A percentile compares a stretch with the other conserved stretches of the same genome.
These are phyloP conservation scores for Talaromyces sp. DNA, from an alignment of 2,329 filamentous ascomycete species.

Conservation along the genomic window DNA sequence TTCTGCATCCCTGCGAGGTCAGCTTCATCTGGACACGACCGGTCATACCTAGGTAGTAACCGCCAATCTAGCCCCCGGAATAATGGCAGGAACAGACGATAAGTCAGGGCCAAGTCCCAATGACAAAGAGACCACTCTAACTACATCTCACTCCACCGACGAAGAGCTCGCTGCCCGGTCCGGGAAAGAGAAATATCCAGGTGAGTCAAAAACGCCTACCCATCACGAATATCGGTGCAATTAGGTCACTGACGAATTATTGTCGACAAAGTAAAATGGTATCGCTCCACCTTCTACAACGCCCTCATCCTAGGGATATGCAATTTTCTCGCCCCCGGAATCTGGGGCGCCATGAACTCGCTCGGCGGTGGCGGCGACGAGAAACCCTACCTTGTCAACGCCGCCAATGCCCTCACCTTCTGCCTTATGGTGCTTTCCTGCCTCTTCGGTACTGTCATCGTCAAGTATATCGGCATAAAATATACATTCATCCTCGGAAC, in stretches of 20 bases:
- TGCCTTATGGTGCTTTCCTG: conserved; percentile 69
- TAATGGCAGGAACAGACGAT: neutral
- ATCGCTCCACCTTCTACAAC: conserved; percentile 68
- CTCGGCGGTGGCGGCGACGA: conserved; percentile 64
- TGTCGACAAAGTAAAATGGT: conserved; percentile 52
- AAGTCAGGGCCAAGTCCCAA: neutral
- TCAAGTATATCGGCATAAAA: conserved; percentile 65
- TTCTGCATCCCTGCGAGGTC: neutral
- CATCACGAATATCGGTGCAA: neutral
- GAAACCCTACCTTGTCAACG: conserved; percentile 62
- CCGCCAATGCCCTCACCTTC: conserved; percentile 66
- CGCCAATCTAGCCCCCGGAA: neutral
- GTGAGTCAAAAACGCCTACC: neutral
- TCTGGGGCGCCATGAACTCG: conserved; percentile 70
- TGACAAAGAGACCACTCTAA: neutral
- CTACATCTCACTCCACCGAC: neutral
- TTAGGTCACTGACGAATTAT: no score
- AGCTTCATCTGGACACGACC: neutral
- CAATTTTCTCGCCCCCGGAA: conserved; percentile 65
- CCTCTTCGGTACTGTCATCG: conserved; percentile 59
- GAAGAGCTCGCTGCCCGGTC: neutral
- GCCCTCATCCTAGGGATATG: conserved; percentile 65
- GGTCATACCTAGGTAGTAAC: neutral
- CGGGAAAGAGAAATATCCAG: conserved; percentile 5
- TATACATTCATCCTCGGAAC: conserved; percentile 66